Conservation (phyloP, 345 rosid genomes). For the Punica granatum region DNA sequence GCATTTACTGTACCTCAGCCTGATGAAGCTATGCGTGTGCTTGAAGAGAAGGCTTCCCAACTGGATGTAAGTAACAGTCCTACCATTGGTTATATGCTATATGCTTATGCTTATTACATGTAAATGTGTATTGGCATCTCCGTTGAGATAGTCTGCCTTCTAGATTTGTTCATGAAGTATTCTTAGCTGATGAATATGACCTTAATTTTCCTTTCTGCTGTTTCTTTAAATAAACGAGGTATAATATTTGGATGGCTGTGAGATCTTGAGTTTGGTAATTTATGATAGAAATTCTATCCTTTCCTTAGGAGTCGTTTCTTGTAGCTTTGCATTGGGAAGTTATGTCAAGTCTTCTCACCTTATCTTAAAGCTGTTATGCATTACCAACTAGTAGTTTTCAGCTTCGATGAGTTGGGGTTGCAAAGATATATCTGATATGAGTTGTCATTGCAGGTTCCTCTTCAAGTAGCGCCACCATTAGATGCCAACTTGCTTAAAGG, state of each 20-base stretch:
- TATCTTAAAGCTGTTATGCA: neutral
- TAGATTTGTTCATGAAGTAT: neutral
- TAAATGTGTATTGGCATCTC: neutral
- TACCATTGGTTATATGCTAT: neutral
- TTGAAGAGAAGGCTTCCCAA: constrained; percentile 64
- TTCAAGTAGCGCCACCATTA: constrained; percentile 56
- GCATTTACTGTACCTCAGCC: constrained; percentile 94
- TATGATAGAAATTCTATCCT: neutral
- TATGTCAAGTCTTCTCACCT: neutral
- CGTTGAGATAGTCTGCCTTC: neutral
- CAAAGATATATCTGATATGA: neutral
- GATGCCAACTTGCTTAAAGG: constrained; percentile 53
- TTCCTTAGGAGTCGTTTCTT: neutral
- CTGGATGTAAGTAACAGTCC: constrained; percentile 50
- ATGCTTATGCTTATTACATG: neutral
- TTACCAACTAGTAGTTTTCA: neutral
- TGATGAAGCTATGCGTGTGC: constrained; percentile 91
- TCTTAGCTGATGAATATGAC: neutral
- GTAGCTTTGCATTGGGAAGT: neutral
- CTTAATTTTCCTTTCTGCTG: neutral
- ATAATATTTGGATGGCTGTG: neutral
- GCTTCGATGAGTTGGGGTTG: neutral
- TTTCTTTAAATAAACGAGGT: neutral
- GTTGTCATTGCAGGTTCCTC: constrained; percentile 53
- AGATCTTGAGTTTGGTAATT: neutral